A percentile compares a stretch with the other conserved stretches of the same genome.
Evolutionary conservation across 2,329 filamentous ascomycete species (phyloP).

Genomic region (Tolypocladium album): DNA sequence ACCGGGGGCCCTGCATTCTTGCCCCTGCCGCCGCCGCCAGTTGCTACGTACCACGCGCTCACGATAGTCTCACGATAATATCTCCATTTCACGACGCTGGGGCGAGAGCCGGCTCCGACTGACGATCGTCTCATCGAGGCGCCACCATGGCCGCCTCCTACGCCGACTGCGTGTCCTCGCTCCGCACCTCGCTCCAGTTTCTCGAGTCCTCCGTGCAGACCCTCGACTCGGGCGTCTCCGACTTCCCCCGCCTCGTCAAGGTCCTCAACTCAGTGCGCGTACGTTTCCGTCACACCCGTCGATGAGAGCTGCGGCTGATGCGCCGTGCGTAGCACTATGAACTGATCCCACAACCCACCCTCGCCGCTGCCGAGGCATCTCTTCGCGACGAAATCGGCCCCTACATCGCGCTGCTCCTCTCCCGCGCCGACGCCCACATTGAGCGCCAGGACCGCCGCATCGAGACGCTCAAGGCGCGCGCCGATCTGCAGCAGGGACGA

Average conservation of each 20-base stretch:
- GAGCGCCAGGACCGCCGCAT: slow-evolving; percentile 76
- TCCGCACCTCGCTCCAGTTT: slow-evolving; percentile 48
- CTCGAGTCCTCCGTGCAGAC: slow-evolving; percentile 50
- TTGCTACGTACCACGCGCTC: background rate
- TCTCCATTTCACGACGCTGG: background rate
- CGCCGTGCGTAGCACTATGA: slow-evolving; percentile 64
- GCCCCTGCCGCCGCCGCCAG: background rate
- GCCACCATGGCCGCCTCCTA: slow-evolving; percentile 27
- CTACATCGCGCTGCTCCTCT: slow-evolving; percentile 67
- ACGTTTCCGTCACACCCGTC: slow-evolving; percentile 12
- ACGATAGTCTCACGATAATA: background rate
- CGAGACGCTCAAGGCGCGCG: slow-evolving; percentile 71
- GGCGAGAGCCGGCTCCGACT: background rate
- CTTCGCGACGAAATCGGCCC: slow-evolving; percentile 86
- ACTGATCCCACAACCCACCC: slow-evolving; percentile 74
- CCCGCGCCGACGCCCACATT: slow-evolving; percentile 72
- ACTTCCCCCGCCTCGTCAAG: slow-evolving; percentile 44
- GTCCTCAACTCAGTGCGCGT: slow-evolving; percentile 50
- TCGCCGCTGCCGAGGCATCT: slow-evolving; percentile 71
- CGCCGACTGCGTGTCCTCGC: slow-evolving; percentile 47
- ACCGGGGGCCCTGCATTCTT: background rate
- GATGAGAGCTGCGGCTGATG: background rate
- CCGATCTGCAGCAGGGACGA: slow-evolving; percentile 71
- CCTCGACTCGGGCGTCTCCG: slow-evolving; percentile 43
- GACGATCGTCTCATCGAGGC: slow-evolving; percentile 11